Percentiles rank a stretch among this genome's conserved stretches.
These are phyloP conservation scores for Pseudocercospora macadamiae DNA, from an alignment of 2,329 filamentous ascomycete genomes.

Conservation along the genomic window DNA sequence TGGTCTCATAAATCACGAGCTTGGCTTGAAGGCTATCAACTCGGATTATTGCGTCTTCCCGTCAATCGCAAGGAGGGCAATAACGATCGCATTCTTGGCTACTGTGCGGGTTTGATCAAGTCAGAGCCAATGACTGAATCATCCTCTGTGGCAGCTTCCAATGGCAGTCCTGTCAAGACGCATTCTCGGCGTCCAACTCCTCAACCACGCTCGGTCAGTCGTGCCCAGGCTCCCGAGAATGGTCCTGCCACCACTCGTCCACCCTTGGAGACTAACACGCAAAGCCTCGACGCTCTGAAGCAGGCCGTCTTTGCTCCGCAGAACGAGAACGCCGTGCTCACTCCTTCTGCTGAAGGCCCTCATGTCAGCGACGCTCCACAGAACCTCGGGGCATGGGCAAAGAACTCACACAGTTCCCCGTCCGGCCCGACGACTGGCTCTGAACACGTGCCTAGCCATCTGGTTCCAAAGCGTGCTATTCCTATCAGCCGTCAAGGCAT, in stretches of 20 bases:
- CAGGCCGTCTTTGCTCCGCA: slow-evolving; percentile 36
- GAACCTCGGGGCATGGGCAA: slow-evolving; percentile 38
- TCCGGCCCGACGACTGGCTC: slow-evolving; percentile 13
- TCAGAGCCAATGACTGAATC: slow-evolving; percentile 20
- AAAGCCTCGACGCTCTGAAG: slow-evolving; percentile 36
- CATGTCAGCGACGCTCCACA: slow-evolving; percentile 28
- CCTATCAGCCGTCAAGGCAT: slow-evolving; percentile 25
- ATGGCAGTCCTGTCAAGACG: slow-evolving; percentile 31
- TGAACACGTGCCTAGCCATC: slow-evolving; percentile 25
- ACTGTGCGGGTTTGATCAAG: slow-evolving; percentile 39
- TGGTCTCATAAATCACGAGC: slow-evolving; percentile 33
- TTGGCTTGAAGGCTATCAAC: slow-evolving; percentile 38
- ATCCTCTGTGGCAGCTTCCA: slow-evolving; percentile 17
- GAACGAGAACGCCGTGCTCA: slow-evolving; percentile 39
- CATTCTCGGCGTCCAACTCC: slow-evolving; percentile 32
- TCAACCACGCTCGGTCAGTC: slow-evolving; percentile 20
- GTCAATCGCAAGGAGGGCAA: slow-evolving; percentile 24
- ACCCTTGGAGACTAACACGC: slow-evolving; percentile 29
- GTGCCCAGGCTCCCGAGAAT: slow-evolving; percentile 17
- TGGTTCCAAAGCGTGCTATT: slow-evolving; percentile 28
- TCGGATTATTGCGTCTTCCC: slow-evolving; percentile 36
- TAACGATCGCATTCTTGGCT: slow-evolving; percentile 38
- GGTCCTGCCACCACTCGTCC: slow-evolving; percentile 8
- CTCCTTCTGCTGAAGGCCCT: slow-evolving; percentile 34
- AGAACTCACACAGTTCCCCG: slow-evolving; percentile 22